A percentile compares a stretch with the other conserved stretches of the same genome.
Evolutionary conservation across 495 filamentous ascomycete species (phyloP).

Genomic region (Amphirosellinia nigrospora): DNA sequence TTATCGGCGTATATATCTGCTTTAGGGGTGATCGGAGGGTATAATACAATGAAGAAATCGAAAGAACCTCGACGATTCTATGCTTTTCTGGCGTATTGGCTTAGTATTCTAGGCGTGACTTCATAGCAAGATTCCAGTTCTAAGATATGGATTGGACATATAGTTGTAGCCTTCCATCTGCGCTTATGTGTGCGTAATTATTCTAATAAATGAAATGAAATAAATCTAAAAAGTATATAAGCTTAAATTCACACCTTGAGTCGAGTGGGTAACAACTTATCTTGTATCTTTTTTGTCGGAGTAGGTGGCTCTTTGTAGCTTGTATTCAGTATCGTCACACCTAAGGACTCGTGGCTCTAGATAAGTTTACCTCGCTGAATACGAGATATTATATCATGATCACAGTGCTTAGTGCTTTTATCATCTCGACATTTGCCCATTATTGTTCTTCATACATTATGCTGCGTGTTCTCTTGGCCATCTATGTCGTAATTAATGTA

Average conservation of each 20-base stretch:
- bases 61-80: constrained; percentile 7
- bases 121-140: neutral
- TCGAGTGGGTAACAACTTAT: too few species aligned
- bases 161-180: too few species aligned
- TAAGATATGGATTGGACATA: neutral
- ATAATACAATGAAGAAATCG: constrained; percentile 34
- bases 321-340: neutral
- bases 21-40: constrained; percentile 36
- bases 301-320: neutral
- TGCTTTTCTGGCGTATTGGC: neutral
- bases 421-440: neutral
- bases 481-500: neutral
- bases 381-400: neutral
- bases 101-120: neutral
- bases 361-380: neutral
- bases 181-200: too few species aligned
- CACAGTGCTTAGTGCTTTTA: neutral
- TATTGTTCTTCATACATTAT: neutral
- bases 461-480: neutral
- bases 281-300: too few species aligned
- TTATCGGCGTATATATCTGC: constrained; percentile 32
- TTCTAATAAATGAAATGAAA: too few species aligned
- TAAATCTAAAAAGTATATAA: neutral
- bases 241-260: neutral
- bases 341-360: neutral